These are phyloP conservation scores for Melastoma malabathricum DNA, from an alignment of 345 rosid genomes.

Conservation along the genomic window DNA sequence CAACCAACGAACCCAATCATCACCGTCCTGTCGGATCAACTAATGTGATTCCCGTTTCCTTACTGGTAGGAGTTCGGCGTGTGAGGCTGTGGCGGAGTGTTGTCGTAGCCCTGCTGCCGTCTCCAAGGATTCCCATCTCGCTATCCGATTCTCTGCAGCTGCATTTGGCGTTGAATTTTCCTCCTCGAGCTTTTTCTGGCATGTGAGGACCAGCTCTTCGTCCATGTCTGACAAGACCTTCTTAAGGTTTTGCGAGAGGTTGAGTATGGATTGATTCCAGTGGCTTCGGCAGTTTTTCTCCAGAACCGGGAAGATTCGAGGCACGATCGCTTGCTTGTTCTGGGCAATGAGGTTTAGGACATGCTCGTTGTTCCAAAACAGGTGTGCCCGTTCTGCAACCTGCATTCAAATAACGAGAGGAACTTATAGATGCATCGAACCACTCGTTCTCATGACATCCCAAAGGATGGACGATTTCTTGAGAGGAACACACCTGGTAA, in stretches of 20 bases:
- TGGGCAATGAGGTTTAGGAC: conserved; percentile 36
- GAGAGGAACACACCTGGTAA: conserved; percentile 41
- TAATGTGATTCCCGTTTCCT: too few species aligned
- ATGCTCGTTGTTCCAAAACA: conserved; percentile 64
- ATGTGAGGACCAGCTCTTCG: conserved; percentile 37
- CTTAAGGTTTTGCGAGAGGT: conserved; percentile 44
- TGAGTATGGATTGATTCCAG: conserved; percentile 70
- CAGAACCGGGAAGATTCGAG: conserved; percentile 41
- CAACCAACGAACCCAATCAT: too few species aligned
- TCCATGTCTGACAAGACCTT: conserved; percentile 61
- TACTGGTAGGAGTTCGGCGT: too few species aligned
- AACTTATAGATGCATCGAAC: not conserved
- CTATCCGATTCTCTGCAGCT: conserved; percentile 45
- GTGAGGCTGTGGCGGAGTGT: too few species aligned
- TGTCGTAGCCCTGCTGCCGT: conserved; percentile 19
- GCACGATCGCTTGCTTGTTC: conserved; percentile 45
- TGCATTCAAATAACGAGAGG: conserved; percentile 13
- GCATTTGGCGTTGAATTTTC: conserved; percentile 22
- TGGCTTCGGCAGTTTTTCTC: conserved; percentile 49
- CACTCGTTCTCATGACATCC: too few species aligned
- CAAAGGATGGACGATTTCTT: not conserved
- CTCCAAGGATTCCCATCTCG: conserved; percentile 58
- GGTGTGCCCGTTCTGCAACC: conserved; percentile 78
- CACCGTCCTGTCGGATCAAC: too few species aligned
- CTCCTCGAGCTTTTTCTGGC: conserved; percentile 45